Percentiles rank a stretch among this genome's conserved stretches.
These are phyloP conservation scores for Aphanomyces euteiches DNA, from an alignment of 352 stramenopile genomes.

Conservation along the genomic window DNA sequence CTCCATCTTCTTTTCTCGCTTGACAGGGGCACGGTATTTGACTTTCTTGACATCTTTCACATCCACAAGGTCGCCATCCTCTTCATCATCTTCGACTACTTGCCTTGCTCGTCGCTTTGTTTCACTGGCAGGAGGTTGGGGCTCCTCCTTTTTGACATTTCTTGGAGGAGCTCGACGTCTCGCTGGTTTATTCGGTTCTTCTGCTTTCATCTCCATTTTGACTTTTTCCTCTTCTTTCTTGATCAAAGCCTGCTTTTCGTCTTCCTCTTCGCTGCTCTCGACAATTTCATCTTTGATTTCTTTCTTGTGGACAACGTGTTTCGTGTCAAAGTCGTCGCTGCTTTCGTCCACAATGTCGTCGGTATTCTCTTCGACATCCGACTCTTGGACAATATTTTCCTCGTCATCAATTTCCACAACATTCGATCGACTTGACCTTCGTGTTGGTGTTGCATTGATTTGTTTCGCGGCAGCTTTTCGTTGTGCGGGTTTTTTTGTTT, in stretches of 20 bases:
- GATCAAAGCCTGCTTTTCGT: background rate
- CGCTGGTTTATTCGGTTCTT: background rate
- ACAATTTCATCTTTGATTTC: constrained; percentile 2
- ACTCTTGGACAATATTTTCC: background rate
- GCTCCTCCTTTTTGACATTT: background rate
- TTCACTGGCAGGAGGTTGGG: background rate
- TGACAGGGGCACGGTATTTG: too few relatives aligned
- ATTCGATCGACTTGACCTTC: too few relatives aligned
- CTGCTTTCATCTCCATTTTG: background rate
- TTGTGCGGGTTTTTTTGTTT: too few relatives aligned
- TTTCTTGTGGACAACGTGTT: background rate
- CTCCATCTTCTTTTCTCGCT: too few relatives aligned
- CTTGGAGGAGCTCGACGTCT: background rate
- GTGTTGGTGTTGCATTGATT: too few relatives aligned
- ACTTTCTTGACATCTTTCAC: too few relatives aligned
- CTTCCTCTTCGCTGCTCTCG: background rate
- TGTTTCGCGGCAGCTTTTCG: too few relatives aligned
- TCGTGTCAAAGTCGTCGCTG: background rate
- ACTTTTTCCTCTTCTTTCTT: background rate
- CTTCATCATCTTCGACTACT: too few relatives aligned
- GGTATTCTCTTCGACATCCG: background rate
- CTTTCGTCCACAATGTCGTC: constrained; percentile 2
- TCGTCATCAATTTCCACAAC: background rate
- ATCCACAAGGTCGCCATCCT: too few relatives aligned
- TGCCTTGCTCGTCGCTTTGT: background rate